phyloP scores from a whole-genome alignment of 139 green algal genomes.

The Picochlorum sp. region DNA sequence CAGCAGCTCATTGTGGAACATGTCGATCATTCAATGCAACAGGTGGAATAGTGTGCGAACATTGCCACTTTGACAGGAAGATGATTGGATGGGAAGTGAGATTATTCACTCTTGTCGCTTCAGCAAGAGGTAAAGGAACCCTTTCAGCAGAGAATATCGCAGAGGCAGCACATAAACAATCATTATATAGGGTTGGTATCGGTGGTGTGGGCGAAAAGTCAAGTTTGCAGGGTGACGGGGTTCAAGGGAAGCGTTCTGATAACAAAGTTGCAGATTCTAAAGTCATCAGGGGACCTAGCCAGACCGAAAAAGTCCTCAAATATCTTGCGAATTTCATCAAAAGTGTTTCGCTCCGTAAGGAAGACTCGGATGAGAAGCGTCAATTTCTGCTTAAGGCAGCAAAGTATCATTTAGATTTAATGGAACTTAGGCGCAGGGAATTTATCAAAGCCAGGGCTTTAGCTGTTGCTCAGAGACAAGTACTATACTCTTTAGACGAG shows the following conservation, averaged over 20 bases:
- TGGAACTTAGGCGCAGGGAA: conserved; percentile 56
- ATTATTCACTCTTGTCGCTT: conserved; percentile 44
- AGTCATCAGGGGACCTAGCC: conserved; percentile 47
- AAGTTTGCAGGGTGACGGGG: neutral
- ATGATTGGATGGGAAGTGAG: conserved; percentile 56
- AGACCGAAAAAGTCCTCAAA: conserved; percentile 54
- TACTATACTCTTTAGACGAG: conserved; percentile 81
- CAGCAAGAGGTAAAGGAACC: conserved; percentile 11
- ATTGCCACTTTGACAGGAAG: conserved; percentile 67
- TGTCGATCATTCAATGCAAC: conserved; percentile 46
- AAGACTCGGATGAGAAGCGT: conserved; percentile 7
- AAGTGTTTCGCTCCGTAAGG: neutral
- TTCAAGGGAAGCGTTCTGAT: conserved; percentile 3
- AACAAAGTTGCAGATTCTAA: conserved; percentile 30
- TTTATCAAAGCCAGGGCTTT: conserved; percentile 47
- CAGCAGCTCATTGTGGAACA: conserved; percentile 36
- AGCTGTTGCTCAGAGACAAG: conserved; percentile 46
- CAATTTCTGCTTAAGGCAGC: conserved; percentile 26
- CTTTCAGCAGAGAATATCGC: conserved; percentile 52
- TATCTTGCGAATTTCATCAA: conserved; percentile 27
- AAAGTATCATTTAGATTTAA: conserved; percentile 40
- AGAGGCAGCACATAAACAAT: conserved; percentile 1
- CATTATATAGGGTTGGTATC: neutral
- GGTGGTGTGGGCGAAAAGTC: conserved; percentile 45
- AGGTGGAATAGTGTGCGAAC: conserved; percentile 45